Percentiles rank a stretch among this genome's conserved stretches.
Evolutionary conservation across 129 eudicot species (phyloP).

Genomic region (Tagetes erecta): DNA sequence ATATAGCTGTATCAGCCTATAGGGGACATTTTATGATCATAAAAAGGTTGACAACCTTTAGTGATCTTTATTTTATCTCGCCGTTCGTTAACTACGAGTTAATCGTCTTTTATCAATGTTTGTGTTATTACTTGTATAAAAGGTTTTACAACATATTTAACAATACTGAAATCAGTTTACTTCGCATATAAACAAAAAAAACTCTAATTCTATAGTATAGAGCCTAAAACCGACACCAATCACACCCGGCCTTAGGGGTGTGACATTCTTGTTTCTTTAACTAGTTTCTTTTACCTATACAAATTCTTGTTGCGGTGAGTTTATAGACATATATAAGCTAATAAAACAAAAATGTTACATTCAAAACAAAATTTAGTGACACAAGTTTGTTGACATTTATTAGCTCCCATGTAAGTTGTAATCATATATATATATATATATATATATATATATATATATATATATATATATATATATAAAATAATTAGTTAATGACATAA

Average conservation of each 20-base stretch:
- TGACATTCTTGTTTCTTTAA: not conserved
- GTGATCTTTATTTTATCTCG: no score
- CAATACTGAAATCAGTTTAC: no score
- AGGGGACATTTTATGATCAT: no score
- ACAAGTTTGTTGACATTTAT: constrained; percentile 19
- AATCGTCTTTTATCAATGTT: no score
- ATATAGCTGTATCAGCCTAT: no score
- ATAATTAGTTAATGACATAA: not conserved
- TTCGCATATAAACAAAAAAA: no score
- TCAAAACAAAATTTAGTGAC: not conserved
- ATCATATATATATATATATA: constrained; percentile 1
- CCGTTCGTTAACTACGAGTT: no score
- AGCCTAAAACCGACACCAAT: no score
- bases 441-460: not conserved
- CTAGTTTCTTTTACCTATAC: not conserved
- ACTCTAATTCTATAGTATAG: no score
- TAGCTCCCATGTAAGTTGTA: constrained; percentile 15
- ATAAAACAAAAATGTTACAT: constrained; percentile 25
- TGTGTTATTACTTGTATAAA: no score
- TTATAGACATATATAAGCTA: not conserved
- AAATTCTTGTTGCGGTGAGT: not conserved
- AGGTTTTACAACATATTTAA: no score
- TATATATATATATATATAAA: not conserved
- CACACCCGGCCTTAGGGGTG: not conserved
- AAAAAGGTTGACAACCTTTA: no score